phyloP scores from a whole-genome alignment of 805 yeast genomes.

The Myxozyma lipomycoides region DNA sequence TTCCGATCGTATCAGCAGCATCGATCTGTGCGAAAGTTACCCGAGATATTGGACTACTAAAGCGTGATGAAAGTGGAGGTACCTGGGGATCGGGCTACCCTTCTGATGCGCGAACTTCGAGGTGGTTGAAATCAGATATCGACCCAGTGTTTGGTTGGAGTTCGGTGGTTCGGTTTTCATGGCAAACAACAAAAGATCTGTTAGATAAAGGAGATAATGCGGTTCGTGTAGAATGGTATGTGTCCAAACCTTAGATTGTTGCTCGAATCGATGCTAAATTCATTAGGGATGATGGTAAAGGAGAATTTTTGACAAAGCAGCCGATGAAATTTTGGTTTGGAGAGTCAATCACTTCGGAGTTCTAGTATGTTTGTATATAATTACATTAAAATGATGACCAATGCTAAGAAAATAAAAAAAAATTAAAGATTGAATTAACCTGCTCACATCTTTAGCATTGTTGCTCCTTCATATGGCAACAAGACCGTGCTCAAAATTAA shows the following conservation, averaged over 20 bases:
- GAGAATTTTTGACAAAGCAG: background rate
- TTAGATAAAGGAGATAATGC: conserved; percentile 35
- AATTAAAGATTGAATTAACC: background rate
- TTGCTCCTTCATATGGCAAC: no score
- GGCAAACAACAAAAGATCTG: conserved; percentile 88
- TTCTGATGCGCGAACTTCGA: conserved; percentile 72
- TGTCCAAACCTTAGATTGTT: background rate
- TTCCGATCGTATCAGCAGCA: conserved; percentile 90
- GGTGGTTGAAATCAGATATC: conserved; percentile 62
- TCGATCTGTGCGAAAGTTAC: conserved; percentile 96
- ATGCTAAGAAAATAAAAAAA: no score
- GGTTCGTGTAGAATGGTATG: conserved; percentile 17
- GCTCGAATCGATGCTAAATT: background rate
- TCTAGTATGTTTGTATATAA: no score
- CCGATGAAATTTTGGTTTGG: background rate
- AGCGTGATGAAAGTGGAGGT: conserved; percentile 33
- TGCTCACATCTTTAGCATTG: background rate
- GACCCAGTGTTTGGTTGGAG: conserved; percentile 87
- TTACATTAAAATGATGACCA: no score
- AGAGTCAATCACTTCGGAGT: background rate
- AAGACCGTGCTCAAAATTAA: no score
- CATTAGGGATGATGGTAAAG: background rate
- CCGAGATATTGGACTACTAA: conserved; percentile 61
- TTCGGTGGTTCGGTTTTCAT: conserved; percentile 70
- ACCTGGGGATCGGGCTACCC: conserved; percentile 92